Base-by-base conservation (phyloP, 108 stramenopile species). In the Mediolabrus comicus region DNA sequence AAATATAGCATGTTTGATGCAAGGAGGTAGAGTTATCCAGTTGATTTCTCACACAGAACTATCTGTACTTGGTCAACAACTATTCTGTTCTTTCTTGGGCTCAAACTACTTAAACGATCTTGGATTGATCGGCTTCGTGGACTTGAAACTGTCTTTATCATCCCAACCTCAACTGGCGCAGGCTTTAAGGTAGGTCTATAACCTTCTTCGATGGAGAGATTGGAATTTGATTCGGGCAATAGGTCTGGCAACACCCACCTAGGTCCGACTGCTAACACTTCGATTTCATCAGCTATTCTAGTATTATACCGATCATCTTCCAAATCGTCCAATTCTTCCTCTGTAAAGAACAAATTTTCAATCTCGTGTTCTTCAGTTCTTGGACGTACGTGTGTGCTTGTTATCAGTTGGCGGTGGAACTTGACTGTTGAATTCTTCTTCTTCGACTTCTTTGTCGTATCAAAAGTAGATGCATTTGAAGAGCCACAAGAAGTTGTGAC, bases 361-460 rank as follows among this genome's bases (percentile, higher is more conserved):
- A 88, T 72, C 36, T 91, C 86, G 13, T 86, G 69, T 14, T 79
- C 74, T 26, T 86, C 83, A 11, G 66, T 76, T 30, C 89, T 75
- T 5, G 88, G 87, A 52, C 84, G 89, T 52, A 86, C 80, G 36
- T 83, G 72, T 35, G 89, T 46, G 26, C 85, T 87, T 29, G 87
- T 83, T 30, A 94, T 83, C 14, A 88, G 86, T 31, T 89, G 92
- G 65, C 91, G 86, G 52, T 91, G 88, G 53, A 94, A 94, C 30
- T 86, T 61, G 28, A 94, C 90, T 22, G 46, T 8, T 17, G 19
- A 22, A 22, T 6, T 24, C 46, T 49, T 49, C 46, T 49, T 22
- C 46, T 49, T 49, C 16, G 46, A 0, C 22, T 49, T 22, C n/a
- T 24, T 1, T 4, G 41, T 19, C 17, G n/a, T n/a, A n/a, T n/a